Evolutionary conservation across 352 stramenopile species (phyloP), one percentile per base, ranked within the genome.

Genomic region (Pythium pyrilobum): DNA sequence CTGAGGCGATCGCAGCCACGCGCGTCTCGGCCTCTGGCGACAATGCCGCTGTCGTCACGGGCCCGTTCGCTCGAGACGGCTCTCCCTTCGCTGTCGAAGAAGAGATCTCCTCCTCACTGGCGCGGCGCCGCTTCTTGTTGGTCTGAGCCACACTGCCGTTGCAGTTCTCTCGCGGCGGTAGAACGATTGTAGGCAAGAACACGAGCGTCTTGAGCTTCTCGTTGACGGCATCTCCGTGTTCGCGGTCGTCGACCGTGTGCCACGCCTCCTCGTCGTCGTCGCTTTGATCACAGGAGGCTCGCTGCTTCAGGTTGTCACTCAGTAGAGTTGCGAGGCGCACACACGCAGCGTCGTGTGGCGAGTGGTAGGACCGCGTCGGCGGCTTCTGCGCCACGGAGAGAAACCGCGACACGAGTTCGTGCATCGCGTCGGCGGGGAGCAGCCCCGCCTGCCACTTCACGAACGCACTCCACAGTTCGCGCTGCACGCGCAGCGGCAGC

Each of bases 391-490:
- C 38, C 27, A 28, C 37, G 1, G 16, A 5, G 28, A 72, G 48
- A 11, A 64, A 70, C 11, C 43, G 29, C 18, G 13, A 18, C 2
- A 47, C 59, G 11, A 75, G 43, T 21, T 6, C 27, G 7, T 29
- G 16, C 16, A 52, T 27, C 15, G 29, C 39, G 29, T 49, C 25
- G 21, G 16, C 15, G 4, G 25, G 48, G 2, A 52, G 31, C 15
- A 51, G 10, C 7, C 15, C 25, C 3, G 48, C 15, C 6, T 21
- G 45, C 42, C 40, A 59, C 2, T 27, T 50, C 34, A 69, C 67
- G 23, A 87, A 54, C 28, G 73, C 72, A 36, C 74, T 85, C 77
- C 74, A 90, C 20, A 85, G 59, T 29, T 84, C 71, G 0, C 79
- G 74, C 48, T 90, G 79, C 4, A 65, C 67, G 18, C 46, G 23